Evolutionary conservation across 2,329 filamentous ascomycete genomes (phyloP), one percentile per base, ranked within the genome.

Genomic region (Claviceps humidiphila): DNA sequence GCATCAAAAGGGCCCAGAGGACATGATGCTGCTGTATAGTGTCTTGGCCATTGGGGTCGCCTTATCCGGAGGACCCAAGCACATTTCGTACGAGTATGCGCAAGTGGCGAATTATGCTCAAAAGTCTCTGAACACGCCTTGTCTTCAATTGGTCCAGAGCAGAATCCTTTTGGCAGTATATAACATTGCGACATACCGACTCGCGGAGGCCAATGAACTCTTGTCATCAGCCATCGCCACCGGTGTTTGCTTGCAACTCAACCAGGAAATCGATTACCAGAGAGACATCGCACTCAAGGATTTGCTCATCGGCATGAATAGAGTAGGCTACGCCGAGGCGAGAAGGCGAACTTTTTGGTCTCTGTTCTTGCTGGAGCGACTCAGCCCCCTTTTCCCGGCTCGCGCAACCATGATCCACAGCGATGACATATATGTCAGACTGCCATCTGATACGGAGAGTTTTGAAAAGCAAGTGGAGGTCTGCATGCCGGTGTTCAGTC

Each of bases 321-420:
- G 71, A 53, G 66, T 67, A 49, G 78, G 77, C 34, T 76, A 82
- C 58, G 74, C 76, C 24, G 85, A 89, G 65, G 83, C 82, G 58
- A 75, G 80, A 54, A 75, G 84, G 56, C 74, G 85, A 52, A 87
- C 83, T 0, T 84, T 87, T 60, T 89, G 84, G 84, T 78, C 81
- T 30, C 76, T 80, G 50, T 86, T 83, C 58, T 68, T 87, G 58
- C 75, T 86, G 64, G 85, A 89, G 66, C 77, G 82, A 47, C 77
- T 84, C 55, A 81, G 78, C 47, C 77, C 77, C 14, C 74, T 81
- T 54, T 81, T 75, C 50, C 74, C 75, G 1, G 70, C 73, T 2
- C 72, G 74, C 2, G 66, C 73, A 6, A 77, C 73, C 47, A 74
- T 78, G 55, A 74, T 87, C 54, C 77, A 80, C 47, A 70, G 77